Base-by-base conservation (phyloP, 2,329 filamentous ascomycete genomes). In the Talaromyces amestolkiae region DNA sequence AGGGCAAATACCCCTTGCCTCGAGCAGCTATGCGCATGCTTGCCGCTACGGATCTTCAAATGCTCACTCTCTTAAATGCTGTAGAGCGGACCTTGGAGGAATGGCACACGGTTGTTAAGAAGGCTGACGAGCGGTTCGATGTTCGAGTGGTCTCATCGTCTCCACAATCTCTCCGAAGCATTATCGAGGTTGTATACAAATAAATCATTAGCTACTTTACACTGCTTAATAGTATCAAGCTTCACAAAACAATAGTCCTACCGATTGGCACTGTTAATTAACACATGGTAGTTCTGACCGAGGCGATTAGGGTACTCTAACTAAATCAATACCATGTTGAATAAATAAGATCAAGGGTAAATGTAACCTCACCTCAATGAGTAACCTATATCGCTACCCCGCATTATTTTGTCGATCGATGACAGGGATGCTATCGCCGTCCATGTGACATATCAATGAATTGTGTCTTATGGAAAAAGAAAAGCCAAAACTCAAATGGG, bases 41-140 rank as follows among this genome's bases (percentile, higher is more conserved):
- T 11, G 35, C 19, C 10, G 22, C 15, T 22, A 43, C 56, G 13
- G 37, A 43, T 43, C 56, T 59, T 31, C 37, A 59, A 19, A 59
- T 59, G 56, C 10, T 45, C 7, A 17, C 56, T 27, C 10, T 59
- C 3, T 9, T 8, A 7, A 59, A 59, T 15, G 39, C 35, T n/a
- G 15, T 43, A 24, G 56, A 59, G 37, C 33, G 39, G 31, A 59
- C 56, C 31, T 11, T 59, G 4, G 56, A 59, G 15, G 19, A 59
- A 31, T 59, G 56, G 39, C 39, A 45, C 3, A 19, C 37, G 4
- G 56, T 59, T 22, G 15, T 41, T 9, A 45, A 59, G 17, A n/a
- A 59, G 39, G 56, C 56, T 45, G 39, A 59, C 22, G 56, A 59
- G 56, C 24, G 56, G 11, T 41, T 59, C 3, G 56, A 59, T 19